These are phyloP conservation scores for Brassica juncea DNA, from an alignment of 345 rosid species.

Conservation along the genomic window DNA sequence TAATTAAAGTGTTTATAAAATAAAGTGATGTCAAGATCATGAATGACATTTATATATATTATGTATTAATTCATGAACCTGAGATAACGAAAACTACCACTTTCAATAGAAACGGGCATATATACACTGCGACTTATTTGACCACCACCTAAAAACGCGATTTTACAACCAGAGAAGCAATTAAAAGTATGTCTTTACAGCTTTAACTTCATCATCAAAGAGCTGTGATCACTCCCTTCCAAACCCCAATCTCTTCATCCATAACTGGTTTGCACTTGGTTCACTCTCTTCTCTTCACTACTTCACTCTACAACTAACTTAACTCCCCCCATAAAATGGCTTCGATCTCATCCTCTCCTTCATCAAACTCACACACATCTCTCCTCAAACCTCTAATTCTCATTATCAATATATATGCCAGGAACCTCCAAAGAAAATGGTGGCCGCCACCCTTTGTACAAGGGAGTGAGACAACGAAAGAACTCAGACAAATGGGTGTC, in stretches of 20 bases:
- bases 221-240: slow-evolving; percentile 35
- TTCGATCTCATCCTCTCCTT: slow-evolving; percentile 30
- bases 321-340: slow-evolving; percentile 59
- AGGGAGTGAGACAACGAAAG: slow-evolving; percentile 66
- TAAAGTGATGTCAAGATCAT: slow-evolving; percentile 38
- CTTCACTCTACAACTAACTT: slow-evolving; percentile 27
- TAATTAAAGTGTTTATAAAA: neutral
- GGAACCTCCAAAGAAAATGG: slow-evolving; percentile 38
- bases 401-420: slow-evolving; percentile 43
- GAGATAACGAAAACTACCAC: slow-evolving; percentile 35
- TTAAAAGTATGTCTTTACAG: slow-evolving; percentile 37
- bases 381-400: slow-evolving; percentile 29
- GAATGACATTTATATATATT: slow-evolving; percentile 7
- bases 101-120: slow-evolving; percentile 28
- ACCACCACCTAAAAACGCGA: slow-evolving; percentile 32
- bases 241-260: slow-evolving; percentile 36
- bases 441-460: slow-evolving; percentile 47
- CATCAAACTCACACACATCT: slow-evolving; percentile 33
- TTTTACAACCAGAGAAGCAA: slow-evolving; percentile 33
- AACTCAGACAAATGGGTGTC: slow-evolving; percentile 90
- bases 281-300: slow-evolving; percentile 27
- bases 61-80: slow-evolving; percentile 9
- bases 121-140: slow-evolving; percentile 18
- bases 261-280: slow-evolving; percentile 57
- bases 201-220: slow-evolving; percentile 35